These are phyloP conservation scores for Zygoascus hellenicus DNA, from an alignment of 1,139 yeast species.

Conservation along the genomic window DNA sequence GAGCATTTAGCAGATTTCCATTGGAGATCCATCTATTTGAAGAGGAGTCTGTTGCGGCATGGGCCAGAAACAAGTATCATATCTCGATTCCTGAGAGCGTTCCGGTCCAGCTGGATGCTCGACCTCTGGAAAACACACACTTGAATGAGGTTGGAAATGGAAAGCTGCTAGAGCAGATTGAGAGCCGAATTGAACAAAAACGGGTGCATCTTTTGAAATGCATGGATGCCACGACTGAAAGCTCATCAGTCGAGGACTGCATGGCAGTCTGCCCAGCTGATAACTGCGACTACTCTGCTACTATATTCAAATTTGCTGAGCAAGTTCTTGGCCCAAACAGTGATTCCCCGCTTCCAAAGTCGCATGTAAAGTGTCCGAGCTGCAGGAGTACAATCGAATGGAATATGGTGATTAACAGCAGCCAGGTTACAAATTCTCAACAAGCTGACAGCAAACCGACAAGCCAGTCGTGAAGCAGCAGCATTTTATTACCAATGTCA, in stretches of 20 bases:
- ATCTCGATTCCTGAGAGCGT: conserved; percentile 19
- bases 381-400: conserved; percentile 1
- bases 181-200: conserved; percentile 6
- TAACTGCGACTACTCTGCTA: conserved; percentile 3
- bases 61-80: conserved; percentile 26
- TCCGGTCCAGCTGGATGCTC: conserved; percentile 17
- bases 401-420: conserved; percentile 2
- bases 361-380: conserved; percentile 4
- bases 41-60: conserved; percentile 17
- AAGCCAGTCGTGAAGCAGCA: no score
- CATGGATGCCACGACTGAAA: background rate
- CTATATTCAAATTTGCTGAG: conserved; percentile 1
- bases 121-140: background rate
- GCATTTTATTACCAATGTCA: no score
- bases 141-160: conserved; percentile 17
- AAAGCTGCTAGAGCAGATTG: conserved; percentile 3
- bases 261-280: conserved; percentile 4
- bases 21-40: conserved; percentile 27
- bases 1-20: conserved; percentile 25
- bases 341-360: conserved; percentile 1
- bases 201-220: background rate
- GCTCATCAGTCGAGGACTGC: background rate
- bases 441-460: background rate
- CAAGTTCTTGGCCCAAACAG: background rate
- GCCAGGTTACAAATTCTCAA: background rate